Evolutionary conservation across 495 filamentous ascomycete species (phyloP), one percentile per base, ranked within the genome.

Genomic region (Aspergillus cristatus): DNA sequence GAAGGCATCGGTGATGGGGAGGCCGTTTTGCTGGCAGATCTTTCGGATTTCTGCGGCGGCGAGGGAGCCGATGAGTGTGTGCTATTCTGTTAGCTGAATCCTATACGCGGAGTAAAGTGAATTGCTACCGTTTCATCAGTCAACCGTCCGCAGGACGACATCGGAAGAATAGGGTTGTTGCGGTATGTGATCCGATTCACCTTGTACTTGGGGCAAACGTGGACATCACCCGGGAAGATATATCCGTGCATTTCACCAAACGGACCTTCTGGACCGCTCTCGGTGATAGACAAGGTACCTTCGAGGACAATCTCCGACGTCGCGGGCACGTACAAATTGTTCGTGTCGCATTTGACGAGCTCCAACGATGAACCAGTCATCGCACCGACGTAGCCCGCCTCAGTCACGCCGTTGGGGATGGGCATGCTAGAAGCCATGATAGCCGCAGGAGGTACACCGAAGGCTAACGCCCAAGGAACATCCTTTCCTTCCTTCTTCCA

Each of bases 161-260:
- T 54, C 3, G 63, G 63, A 7, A 67, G 34, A 31, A 67, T 67
- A 0, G 62, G 40, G 20, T 56, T 42, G 30, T 61, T 50, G 20
- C 62, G 60, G 33, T 67, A 60, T 13, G 63, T 66, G 39, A 66
- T 65, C n/a, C 41, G 35, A 29, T 65, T 62, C 24, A 65, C 57
- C 18, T 54, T 65, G 45, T 56, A 62, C 7, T 44, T 36, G 0
- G 58, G 60, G 34, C 47, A 46, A 3, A 30, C 34, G 7, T 51
- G 49, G 6, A 30, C 32, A 15, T 64, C 54, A 3, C 44, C 60
- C 7, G 55, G 55, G 46, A 64, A 67, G 18, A 58, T 39, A 37
- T 54, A 53, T 7, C 63, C 61, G n/a, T 62, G 55, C 45, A 55
- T 55, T 30, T 67, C 63, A 10, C 52, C 55, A 33, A 63, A 59